Base-by-base conservation (phyloP, 805 yeast genomes). In the Wickerhamiella qilinensis region DNA sequence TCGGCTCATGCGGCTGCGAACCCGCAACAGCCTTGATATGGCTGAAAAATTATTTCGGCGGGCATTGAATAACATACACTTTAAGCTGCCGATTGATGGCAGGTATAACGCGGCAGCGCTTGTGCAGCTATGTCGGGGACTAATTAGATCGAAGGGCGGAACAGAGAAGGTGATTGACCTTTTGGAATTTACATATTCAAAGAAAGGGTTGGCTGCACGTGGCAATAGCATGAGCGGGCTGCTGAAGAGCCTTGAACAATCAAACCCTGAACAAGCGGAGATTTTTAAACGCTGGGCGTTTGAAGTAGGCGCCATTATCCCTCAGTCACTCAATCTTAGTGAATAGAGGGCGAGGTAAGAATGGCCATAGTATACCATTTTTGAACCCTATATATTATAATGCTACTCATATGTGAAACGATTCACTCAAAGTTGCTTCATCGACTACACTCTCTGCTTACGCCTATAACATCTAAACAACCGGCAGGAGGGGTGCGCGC, bases 11-110 rank as follows among this genome's bases (percentile, higher is more conserved):
- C 24, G 41, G 18, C 33, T 43, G 3, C 15, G 32, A 19, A 41
- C 38, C 12, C 38, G 33, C 15, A 32, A 21, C 15, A 25, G 47
- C 3, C n/a, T 46, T 2, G 46, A 43, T 16, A 33, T 39, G 2
- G 58, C 55, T 1, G 48, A 43, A 37, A 21, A 36, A 12, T 32
- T 50, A 4, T 45, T 46, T 25, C 30, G 33, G 2, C 40, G 37
- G 20, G 50, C 52, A 3, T 33, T 49, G 21, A 20, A 17, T 4
- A 19, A 33, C 11, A 33, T 47, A 12, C 33, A 35, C 2, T 38
- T 52, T 16, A 25, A 31, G 8, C 25, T 6, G 9, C 25, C 25
- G 25, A 22, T 7, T 11, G 25, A 22, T 22, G 25, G 25, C 25
- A 22, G 25, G 25, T 6, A 22, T 7, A 22, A 22, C 11, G 11